These are phyloP conservation scores for Yamadazyma jaroonii DNA, from an alignment of 1,139 yeast genomes.

Conservation along the genomic window DNA sequence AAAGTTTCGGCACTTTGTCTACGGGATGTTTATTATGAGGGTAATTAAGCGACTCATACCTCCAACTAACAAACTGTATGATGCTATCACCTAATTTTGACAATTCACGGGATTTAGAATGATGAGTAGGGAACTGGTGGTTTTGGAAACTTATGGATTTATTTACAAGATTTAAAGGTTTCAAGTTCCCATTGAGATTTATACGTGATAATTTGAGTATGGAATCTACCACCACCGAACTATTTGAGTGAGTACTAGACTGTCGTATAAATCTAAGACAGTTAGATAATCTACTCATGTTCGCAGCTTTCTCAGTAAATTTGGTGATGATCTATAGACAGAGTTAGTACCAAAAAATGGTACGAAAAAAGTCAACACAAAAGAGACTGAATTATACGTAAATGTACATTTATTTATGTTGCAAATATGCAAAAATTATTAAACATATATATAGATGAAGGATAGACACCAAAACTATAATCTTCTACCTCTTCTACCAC, in stretches of 20 bases:
- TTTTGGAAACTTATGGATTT: no score
- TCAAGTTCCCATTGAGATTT: neutral
- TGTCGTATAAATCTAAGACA: constrained; percentile 1
- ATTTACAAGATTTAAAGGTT: neutral
- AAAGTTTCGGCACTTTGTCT: neutral
- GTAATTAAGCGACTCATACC: neutral
- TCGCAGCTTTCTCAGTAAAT: neutral
- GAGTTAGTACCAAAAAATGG: no score
- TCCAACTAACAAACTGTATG: constrained; percentile 1
- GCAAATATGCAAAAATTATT: constrained; percentile 15
- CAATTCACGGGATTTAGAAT: neutral
- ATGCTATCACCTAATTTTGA: constrained; percentile 1
- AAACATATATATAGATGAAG: constrained; percentile 9
- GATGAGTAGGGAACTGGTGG: no score
- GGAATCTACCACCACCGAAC: constrained; percentile 4
- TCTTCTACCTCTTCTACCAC: constrained; percentile 99
- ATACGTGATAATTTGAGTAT: constrained; percentile 1
- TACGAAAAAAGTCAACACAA: no score
- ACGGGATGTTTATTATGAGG: neutral
- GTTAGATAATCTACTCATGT: neutral
- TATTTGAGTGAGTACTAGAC: neutral
- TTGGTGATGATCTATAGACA: no score
- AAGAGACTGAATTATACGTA: constrained; percentile 10
- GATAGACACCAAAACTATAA: constrained; percentile 51
- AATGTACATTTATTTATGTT: constrained; percentile 18